Conservation (phyloP, 352 stramenopile species). For the Pythium dissimile region DNA sequence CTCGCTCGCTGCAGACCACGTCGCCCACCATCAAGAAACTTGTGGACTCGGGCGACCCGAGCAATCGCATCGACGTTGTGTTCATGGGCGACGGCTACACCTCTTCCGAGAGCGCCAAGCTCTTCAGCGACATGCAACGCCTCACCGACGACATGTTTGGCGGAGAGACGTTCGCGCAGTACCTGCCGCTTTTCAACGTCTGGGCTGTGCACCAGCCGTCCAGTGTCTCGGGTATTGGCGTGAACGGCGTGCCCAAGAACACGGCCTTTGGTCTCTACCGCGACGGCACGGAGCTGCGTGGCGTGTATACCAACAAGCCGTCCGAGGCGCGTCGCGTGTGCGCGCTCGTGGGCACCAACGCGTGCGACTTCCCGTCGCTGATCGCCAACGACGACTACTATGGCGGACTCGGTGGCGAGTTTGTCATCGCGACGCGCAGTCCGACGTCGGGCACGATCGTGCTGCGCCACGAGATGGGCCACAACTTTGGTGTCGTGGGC, state of each 20-base stretch:
- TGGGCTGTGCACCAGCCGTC: neutral
- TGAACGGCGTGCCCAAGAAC: neutral
- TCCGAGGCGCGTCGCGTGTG: constrained; percentile 9
- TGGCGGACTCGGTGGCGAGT: too few species aligned
- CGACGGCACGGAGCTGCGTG: constrained; percentile 2
- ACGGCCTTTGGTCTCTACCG: neutral
- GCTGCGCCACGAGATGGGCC: too few species aligned
- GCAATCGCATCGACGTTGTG: constrained; percentile 40
- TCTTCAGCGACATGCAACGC: constrained; percentile 35
- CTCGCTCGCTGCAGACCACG: neutral
- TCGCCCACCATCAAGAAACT: constrained; percentile 20
- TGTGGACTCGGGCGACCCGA: constrained; percentile 32
- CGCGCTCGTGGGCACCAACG: neutral
- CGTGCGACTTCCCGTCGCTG: constrained; percentile 25
- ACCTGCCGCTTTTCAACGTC: neutral
- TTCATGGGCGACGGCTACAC: constrained; percentile 51
- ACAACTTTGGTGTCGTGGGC: too few species aligned
- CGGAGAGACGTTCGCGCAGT: too few species aligned
- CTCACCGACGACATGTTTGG: constrained; percentile 37
- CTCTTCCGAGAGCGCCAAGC: constrained; percentile 15
- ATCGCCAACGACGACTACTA: constrained; percentile 33
- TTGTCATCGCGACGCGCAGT: too few species aligned
- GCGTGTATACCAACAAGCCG: constrained; percentile 15
- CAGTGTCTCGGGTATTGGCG: neutral
- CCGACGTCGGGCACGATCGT: too few species aligned